phyloP scores from a whole-genome alignment of 2,329 filamentous ascomycete species.

The Diaporthe velutina region DNA sequence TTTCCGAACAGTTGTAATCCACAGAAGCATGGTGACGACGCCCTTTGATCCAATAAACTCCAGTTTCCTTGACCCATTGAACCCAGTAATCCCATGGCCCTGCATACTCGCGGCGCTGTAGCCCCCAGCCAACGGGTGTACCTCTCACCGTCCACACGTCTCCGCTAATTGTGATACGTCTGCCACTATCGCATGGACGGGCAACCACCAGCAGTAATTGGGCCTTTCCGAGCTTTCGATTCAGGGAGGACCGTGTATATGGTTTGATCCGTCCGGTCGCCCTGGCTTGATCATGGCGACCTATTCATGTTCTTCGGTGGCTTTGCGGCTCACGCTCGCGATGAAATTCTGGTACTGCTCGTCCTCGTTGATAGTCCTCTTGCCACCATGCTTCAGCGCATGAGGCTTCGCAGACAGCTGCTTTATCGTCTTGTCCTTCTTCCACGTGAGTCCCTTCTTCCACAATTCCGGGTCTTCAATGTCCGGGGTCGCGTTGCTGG shows the following conservation, averaged over 20 bases:
- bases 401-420: conserved; percentile 29
- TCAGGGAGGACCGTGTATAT: background rate
- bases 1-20: background rate
- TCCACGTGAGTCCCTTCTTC: conserved; percentile 38
- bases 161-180: background rate
- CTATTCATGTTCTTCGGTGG: conserved; percentile 27
- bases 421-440: conserved; percentile 39
- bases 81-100: background rate
- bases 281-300: background rate
- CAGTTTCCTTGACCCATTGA: background rate
- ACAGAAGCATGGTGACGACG: background rate
- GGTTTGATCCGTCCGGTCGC: background rate
- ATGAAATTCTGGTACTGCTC: conserved; percentile 40
- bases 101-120: background rate
- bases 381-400: conserved; percentile 26
- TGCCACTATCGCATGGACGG: too few relatives aligned
- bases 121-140: background rate
- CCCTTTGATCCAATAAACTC: conserved; percentile 16
- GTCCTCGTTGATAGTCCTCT: conserved; percentile 29
- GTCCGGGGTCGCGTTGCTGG: conserved; percentile 43
- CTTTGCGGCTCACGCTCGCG: conserved; percentile 38
- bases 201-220: background rate
- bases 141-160: background rate
- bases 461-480: conserved; percentile 39
- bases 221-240: background rate